Conservation (phyloP, 257 asterid genomes). For the Solanum lycopersicoides region DNA sequence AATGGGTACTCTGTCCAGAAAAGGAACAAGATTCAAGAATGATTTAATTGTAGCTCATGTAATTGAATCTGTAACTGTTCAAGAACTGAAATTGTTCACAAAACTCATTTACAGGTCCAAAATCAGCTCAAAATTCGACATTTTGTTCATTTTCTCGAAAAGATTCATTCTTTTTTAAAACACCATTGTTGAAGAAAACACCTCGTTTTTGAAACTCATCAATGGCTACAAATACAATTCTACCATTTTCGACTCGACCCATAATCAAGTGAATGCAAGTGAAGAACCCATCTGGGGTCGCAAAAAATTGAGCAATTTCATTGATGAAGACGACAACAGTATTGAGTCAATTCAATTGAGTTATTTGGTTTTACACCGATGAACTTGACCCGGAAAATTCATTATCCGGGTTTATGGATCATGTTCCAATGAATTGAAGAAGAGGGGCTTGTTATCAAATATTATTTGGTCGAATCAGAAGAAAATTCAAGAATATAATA, state of each 20-base stretch:
- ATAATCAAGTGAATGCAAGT: constrained; percentile 27
- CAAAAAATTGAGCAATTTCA: neutral
- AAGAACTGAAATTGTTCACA: constrained; percentile 42
- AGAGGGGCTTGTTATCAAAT: constrained; percentile 11
- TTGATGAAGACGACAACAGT: neutral
- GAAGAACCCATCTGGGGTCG: constrained; percentile 80
- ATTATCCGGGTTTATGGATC: constrained; percentile 65
- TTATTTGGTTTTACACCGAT: constrained; percentile 45
- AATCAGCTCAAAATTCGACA: constrained; percentile 55
- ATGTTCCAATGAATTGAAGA: constrained; percentile 54
- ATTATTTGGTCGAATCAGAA: no score
- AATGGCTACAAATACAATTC: constrained; percentile 1
- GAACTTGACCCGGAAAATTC: constrained; percentile 87
- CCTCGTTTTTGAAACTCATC: constrained; percentile 34
- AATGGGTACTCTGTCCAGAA: constrained; percentile 60
- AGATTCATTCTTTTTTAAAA: constrained; percentile 17
- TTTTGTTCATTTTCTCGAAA: constrained; percentile 11
- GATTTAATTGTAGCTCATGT: constrained; percentile 71
- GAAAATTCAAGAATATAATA: neutral
- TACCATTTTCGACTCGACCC: constrained; percentile 30
- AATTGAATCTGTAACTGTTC: constrained; percentile 24
- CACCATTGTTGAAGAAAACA: constrained; percentile 32
- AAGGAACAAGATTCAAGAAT: constrained; percentile 69
- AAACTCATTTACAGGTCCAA: constrained; percentile 40
- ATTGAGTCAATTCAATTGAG: constrained; percentile 44